Evolutionary conservation across 768 basidiomycete genomes (phyloP).

Genomic region (Tulasnella sp.): DNA sequence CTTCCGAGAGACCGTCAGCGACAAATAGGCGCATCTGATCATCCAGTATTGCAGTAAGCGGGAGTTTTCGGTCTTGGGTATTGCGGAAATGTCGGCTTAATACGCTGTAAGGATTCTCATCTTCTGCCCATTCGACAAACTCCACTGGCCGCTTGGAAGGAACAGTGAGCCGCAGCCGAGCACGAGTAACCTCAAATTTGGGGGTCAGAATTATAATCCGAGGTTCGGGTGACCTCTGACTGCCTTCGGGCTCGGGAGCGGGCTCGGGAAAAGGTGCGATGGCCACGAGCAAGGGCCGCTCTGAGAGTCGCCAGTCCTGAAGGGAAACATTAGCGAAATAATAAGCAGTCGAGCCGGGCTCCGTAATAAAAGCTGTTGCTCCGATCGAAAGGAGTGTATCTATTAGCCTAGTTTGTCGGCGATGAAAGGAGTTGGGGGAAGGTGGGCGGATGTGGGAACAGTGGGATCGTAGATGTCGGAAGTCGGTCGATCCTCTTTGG

Average conservation of each 20-base stretch:
- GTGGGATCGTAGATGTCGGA: slow-evolving; percentile 48
- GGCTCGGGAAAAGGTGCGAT: slow-evolving; percentile 44
- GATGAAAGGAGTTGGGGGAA: slow-evolving; percentile 44
- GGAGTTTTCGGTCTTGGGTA: slow-evolving; percentile 31
- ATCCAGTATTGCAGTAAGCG: slow-evolving; percentile 56
- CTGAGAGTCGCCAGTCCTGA: slow-evolving; percentile 64
- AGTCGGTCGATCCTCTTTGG: background rate
- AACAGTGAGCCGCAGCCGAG: slow-evolving; percentile 52
- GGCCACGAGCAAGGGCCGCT: slow-evolving; percentile 71
- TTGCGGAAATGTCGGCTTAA: slow-evolving; percentile 41
- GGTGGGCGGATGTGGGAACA: slow-evolving; percentile 44
- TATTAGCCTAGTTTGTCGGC: slow-evolving; percentile 56
- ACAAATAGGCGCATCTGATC: slow-evolving; percentile 60
- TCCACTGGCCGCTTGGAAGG: slow-evolving; percentile 44
- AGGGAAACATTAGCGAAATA: slow-evolving; percentile 72
- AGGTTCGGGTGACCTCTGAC: slow-evolving; percentile 33
- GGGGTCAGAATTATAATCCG: slow-evolving; percentile 67
- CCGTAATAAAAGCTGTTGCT: slow-evolving; percentile 69
- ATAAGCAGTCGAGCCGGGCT: slow-evolving; percentile 66
- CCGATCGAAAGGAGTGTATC: slow-evolving; percentile 48
- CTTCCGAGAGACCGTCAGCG: slow-evolving; percentile 56
- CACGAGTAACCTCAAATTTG: slow-evolving; percentile 69
- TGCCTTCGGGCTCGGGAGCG: background rate
- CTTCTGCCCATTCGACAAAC: slow-evolving; percentile 52
- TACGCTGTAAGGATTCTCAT: slow-evolving; percentile 58